Base-by-base conservation (phyloP, 306 rosid species). In the Ziziphus jujuba region DNA sequence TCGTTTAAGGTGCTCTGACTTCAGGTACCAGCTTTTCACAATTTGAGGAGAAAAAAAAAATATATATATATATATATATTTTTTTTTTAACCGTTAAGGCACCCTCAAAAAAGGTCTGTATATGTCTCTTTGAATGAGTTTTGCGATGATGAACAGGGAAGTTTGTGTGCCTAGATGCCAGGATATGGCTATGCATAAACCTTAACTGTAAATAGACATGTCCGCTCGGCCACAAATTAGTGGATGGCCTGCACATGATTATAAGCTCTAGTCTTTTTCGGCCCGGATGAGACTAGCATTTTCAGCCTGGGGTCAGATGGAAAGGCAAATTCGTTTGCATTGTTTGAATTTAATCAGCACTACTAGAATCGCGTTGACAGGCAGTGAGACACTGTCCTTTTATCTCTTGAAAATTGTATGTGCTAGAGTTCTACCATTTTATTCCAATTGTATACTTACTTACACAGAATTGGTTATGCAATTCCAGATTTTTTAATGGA, bases 211-310 rank as follows among this genome's bases (percentile, higher is more conserved):
- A 28, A 75, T 80, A 93, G 97, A 93, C 79, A 93, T 93, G 98
- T 90, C 97, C 52, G 92, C 97, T 62, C 87, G 96, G 77, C 73
- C 86, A 69, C 98, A 90, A 90, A 90, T 90, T 76, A 93, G 96
- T 35, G 98, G 98, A 65, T 93, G 98, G 98, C 96, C 98, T 70
- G 98, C 98, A 17, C 98, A 93, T 79, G 98, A 93, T 82, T 45
- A 86, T 93, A 78, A 87, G 85, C 83, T 93, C 97, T 47, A 81
- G 90, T 76, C 85, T 93, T 75, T 87, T 93, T 68, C n/a, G 98
- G 98, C 70, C 96, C 98, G 5, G 97, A 93, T 75, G 98, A 93
- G 80, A 93, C 98, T 9, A 92, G 96, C 83, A 90, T 90, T 75
- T 92, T 92, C 74, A 92, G 97, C 80, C 73, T 92, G 69, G 98